Percentiles rank a stretch among this genome's conserved stretches.
These are phyloP conservation scores for Phlebiopsis gigantea DNA, from an alignment of 768 basidiomycete species.

Conservation along the genomic window DNA sequence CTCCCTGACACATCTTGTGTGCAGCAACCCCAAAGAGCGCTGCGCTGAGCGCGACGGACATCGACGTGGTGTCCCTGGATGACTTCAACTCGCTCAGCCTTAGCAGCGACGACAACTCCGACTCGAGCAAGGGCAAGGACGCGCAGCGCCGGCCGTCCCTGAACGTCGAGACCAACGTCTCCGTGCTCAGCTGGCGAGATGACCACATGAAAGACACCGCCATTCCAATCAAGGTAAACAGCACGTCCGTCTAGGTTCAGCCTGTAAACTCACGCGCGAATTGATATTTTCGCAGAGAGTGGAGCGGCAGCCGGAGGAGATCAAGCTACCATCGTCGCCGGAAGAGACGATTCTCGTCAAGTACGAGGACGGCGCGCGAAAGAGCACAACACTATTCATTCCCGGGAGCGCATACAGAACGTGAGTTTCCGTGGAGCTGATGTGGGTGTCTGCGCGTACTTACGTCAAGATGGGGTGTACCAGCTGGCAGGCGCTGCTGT, in stretches of 20 bases:
- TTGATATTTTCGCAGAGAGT: slow-evolving; percentile 31
- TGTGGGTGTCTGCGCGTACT: too few relatives aligned
- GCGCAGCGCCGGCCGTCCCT: not conserved
- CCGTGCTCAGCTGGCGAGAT: slow-evolving; percentile 5
- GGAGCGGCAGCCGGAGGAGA: slow-evolving; percentile 56
- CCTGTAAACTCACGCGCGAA: not conserved
- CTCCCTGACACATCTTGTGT: not conserved
- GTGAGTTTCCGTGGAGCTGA: slow-evolving; percentile 2
- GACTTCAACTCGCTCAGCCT: slow-evolving; percentile 5
- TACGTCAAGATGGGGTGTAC: not conserved
- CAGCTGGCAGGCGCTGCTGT: slow-evolving; percentile 12
- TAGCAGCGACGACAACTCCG: not conserved
- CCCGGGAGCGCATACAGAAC: slow-evolving; percentile 10
- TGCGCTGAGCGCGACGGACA: not conserved
- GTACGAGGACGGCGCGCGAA: not conserved
- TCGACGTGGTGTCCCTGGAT: slow-evolving; percentile 9
- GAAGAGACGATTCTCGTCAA: not conserved
- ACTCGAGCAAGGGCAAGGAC: not conserved
- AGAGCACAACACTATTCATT: slow-evolving; percentile 4
- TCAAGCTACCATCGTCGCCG: not conserved
- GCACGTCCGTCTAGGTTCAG: too few relatives aligned
- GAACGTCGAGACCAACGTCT: slow-evolving; percentile 2
- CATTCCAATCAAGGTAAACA: slow-evolving; percentile 16
- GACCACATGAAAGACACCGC: not conserved
- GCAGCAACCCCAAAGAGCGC: slow-evolving; percentile 6